Evolutionary conservation across 2,329 filamentous ascomycete genomes (phyloP), one percentile per base, ranked within the genome.

Genomic region (Samsoniella hepiali): DNA sequence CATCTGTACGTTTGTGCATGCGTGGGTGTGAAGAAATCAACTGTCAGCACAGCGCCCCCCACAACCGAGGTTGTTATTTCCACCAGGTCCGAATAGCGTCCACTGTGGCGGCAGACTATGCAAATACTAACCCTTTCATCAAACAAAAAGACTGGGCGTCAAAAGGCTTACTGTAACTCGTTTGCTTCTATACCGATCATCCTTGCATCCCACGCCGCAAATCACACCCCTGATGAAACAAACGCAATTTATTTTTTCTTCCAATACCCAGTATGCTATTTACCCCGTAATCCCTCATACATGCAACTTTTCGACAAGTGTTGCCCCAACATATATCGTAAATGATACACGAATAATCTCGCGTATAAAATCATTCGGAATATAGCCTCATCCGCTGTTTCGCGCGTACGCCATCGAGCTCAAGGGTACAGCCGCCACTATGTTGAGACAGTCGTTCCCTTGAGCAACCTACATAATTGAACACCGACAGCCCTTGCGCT

Each of bases 251-350:
- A n/a, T 54, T 61, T 61, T 45, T 36, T 10, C 31, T 31, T 29
- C 45, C 44, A 8, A n/a, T 53, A 53, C 47, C 58, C 58, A 60
- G 49, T 54, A 54, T 61, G 38, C 58, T 59, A 36, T 45, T 34
- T 54, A 47, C 57, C 34, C 47, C 47, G 34, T 32, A 53, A 54
- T 44, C n/a, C 27, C 38, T 32, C 49, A 34, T 47, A 45, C 49
- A 51, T 59, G 15, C 36, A 15, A 40, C 9, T 44, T 44, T 53
- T 45, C 22, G 8, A 31, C 29, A 34, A 34, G 32, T 54, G 17
- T 40, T 9, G 29, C 54, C 9, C 17, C 38, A 11, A 57, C 54
- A 57, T 44, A 44, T 45, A 54, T 57, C 40, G 38, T 32, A 22
- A 45, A 42, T 8, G 7, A 44, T 22, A 45, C 54, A 22, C 29